A percentile compares a stretch with the other conserved stretches of the same genome.
Evolutionary conservation across 805 yeast genomes (phyloP).

Genomic region (Peterozyma toletana): DNA sequence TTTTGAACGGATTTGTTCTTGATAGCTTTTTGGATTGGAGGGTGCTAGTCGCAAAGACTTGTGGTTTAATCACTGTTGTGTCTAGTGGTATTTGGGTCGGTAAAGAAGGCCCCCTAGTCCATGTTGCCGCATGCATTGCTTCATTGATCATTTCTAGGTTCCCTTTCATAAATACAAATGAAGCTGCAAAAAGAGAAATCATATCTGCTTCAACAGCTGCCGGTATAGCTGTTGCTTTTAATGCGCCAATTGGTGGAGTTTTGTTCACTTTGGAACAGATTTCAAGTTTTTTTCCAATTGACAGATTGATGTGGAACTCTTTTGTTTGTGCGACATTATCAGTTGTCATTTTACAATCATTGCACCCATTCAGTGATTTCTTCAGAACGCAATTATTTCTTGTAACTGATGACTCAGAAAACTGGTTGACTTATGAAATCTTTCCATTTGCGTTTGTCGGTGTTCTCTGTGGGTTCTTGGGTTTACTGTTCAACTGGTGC

Average conservation of each 20-base stretch:
- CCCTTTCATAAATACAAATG: conserved; percentile 30
- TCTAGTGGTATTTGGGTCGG: conserved; percentile 82
- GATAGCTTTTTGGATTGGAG: conserved; percentile 41
- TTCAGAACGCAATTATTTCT: conserved; percentile 38
- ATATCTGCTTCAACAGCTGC: conserved; percentile 73
- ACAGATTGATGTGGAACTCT: conserved; percentile 72
- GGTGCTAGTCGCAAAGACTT: conserved; percentile 47
- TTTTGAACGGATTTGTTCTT: conserved; percentile 59
- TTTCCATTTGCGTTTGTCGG: conserved; percentile 72
- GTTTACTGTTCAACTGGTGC: conserved; percentile 42
- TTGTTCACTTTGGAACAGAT: conserved; percentile 67
- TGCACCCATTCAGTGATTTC: conserved; percentile 42
- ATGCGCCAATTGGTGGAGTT: conserved; percentile 86
- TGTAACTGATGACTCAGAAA: conserved; percentile 54
- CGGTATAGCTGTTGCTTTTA: conserved; percentile 80
- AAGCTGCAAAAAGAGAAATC: conserved; percentile 59
- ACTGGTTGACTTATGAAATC: conserved; percentile 67
- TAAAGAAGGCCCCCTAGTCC: conserved; percentile 82
- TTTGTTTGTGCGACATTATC: conserved; percentile 75
- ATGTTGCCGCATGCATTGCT: conserved; percentile 61
- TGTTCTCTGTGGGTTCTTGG: conserved; percentile 60
- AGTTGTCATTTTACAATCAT: conserved; percentile 47
- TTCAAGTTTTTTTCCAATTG: conserved; percentile 55
- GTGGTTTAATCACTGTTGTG: conserved; percentile 56
- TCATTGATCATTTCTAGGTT: conserved; percentile 25